Conservation (phyloP, 2,329 filamentous ascomycete species). For the Leptographium procerum region DNA sequence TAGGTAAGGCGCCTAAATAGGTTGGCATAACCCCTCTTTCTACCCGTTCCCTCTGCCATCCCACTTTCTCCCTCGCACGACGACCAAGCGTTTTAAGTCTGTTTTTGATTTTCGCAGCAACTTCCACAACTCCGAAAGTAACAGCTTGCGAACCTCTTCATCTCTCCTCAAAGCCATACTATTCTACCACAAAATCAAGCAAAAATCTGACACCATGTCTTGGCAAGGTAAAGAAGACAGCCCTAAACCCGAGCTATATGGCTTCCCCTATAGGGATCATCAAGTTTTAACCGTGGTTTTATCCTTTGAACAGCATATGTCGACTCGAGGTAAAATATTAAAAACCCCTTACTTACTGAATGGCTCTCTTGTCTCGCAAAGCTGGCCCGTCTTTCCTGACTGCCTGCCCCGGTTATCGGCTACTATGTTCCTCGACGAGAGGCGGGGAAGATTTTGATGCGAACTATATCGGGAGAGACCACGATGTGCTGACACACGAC, state of each 20-base stretch:
- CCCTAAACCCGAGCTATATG: background rate
- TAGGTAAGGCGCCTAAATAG: background rate
- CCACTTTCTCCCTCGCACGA: conserved; percentile 7
- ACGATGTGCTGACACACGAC: background rate
- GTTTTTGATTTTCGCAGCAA: background rate
- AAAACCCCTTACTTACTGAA: background rate
- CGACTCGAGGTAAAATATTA: conserved; percentile 12
- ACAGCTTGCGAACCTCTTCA: background rate
- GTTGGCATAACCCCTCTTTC: conserved; percentile 4
- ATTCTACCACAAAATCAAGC: background rate
- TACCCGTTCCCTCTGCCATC: conserved; percentile 4
- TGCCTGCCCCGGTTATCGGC: background rate
- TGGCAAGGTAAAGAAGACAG: conserved; percentile 10
- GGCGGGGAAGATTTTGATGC: background rate
- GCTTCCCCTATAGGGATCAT: background rate
- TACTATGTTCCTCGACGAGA: background rate
- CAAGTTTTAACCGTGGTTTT: background rate
- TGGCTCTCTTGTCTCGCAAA: background rate
- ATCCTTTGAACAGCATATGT: conserved; percentile 5
- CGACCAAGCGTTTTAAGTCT: conserved; percentile 7
- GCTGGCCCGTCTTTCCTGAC: background rate
- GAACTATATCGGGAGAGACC: background rate
- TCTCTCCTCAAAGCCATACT: background rate
- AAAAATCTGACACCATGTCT: conserved; percentile 10
- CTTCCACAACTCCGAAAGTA: background rate